Evolutionary conservation across 768 basidiomycete genomes (phyloP).

Genomic region (Phanerochaete sordida): DNA sequence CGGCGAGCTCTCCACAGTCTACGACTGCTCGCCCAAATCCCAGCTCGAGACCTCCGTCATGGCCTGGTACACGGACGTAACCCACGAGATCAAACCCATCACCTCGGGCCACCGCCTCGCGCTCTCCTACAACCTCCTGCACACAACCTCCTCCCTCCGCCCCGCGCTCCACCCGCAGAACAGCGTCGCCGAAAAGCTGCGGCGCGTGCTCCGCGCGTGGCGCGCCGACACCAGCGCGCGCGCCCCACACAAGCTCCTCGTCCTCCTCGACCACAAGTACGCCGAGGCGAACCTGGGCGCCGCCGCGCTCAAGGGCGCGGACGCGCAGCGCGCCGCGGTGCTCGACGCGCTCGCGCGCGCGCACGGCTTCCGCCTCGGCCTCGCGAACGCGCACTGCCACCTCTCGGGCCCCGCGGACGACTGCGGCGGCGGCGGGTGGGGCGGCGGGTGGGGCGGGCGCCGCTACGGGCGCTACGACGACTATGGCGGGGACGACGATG

Average conservation of each 20-base stretch:
- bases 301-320: constrained; percentile 35
- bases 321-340: constrained; percentile 31
- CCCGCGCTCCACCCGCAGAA: constrained; percentile 28
- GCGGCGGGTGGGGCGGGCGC: not conserved
- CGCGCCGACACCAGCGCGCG: constrained; percentile 18
- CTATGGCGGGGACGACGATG: constrained; percentile 1
- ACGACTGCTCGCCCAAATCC: constrained; percentile 34
- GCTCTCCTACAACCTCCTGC: constrained; percentile 49
- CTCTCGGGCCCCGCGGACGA: constrained; percentile 17
- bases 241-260: constrained; percentile 24
- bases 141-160: constrained; percentile 25
- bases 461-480: too few relatives aligned
- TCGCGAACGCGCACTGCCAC: constrained; percentile 32
- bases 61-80: constrained; percentile 53
- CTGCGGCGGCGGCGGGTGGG: not conserved
- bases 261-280: constrained; percentile 35
- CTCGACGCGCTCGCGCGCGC: constrained; percentile 32
- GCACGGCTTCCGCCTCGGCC: constrained; percentile 32
- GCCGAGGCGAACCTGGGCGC: constrained; percentile 22
- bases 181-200: constrained; percentile 16
- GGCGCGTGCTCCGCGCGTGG: constrained; percentile 37
- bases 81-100: constrained; percentile 46
- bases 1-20: constrained; percentile 26
- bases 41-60: constrained; percentile 33
- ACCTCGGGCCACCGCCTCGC: constrained; percentile 48